Conservation (phyloP, 345 rosid species). For the Ceriops tagal region DNA sequence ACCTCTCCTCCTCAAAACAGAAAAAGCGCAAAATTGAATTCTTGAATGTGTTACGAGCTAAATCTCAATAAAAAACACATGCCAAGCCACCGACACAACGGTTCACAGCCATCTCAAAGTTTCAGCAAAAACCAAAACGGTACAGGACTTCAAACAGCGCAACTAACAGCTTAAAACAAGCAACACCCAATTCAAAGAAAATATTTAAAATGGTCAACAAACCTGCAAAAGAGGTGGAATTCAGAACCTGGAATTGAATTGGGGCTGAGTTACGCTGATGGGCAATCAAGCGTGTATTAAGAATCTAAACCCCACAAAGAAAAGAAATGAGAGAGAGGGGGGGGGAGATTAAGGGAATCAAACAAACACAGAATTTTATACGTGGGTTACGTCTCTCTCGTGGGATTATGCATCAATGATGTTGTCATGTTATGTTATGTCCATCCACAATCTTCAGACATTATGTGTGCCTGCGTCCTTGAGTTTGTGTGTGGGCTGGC, state of each 20-base stretch:
- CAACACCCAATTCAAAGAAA: constrained; percentile 20
- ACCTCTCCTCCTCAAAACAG: neutral
- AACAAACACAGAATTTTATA: neutral
- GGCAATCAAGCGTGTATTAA: constrained; percentile 21
- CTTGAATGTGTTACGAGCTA: neutral
- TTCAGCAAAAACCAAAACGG: neutral
- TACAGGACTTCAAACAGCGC: constrained; percentile 7
- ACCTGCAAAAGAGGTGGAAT: constrained; percentile 27
- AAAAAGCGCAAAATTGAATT: neutral
- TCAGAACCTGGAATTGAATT: constrained; percentile 21
- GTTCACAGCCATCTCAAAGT: constrained; percentile 2
- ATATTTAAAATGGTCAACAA: neutral
- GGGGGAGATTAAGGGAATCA: too few relatives aligned
- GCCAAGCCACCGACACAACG: constrained; percentile 7
- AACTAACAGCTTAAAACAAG: neutral
- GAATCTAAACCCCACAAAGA: constrained; percentile 1
- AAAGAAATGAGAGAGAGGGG: neutral
- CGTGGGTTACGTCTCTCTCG: neutral
- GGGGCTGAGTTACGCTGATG: constrained; percentile 10
- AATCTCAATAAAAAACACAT: constrained; percentile 12
- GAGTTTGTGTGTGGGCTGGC: neutral
- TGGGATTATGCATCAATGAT: neutral
- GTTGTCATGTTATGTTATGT: neutral
- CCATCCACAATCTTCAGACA: constrained; percentile 7
- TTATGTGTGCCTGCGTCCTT: neutral